Percentiles rank a stretch among this genome's conserved stretches.
phyloP scores from a whole-genome alignment of 2,329 filamentous ascomycete species.

The Colletotrichum sidae region DNA sequence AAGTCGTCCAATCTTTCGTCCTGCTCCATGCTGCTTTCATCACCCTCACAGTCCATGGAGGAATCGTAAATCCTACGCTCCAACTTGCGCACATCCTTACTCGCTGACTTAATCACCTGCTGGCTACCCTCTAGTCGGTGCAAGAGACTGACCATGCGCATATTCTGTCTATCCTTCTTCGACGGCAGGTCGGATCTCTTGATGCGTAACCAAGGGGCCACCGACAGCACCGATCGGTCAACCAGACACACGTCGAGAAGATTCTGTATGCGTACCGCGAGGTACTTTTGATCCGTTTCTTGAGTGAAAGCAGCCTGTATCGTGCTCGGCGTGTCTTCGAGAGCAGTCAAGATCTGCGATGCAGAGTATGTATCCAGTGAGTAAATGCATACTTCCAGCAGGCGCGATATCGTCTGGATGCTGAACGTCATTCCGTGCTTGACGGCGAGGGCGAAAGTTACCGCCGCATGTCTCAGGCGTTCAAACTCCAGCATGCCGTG shows the following conservation, averaged over 20 bases:
- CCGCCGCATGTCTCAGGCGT: conserved; percentile 56
- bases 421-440: conserved; percentile 48
- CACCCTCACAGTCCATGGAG: too few species aligned
- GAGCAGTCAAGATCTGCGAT: neutral
- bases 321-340: conserved; percentile 1
- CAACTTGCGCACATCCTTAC: too few species aligned
- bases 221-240: neutral
- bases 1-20: too few species aligned
- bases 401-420: conserved; percentile 46
- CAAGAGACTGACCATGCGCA: conserved; percentile 7
- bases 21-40: too few species aligned
- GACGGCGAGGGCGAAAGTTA: conserved; percentile 55
- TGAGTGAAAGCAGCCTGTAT: neutral
- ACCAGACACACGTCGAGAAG: conserved; percentile 25
- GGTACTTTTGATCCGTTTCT: conserved; percentile 9
- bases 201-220: conserved; percentile 5
- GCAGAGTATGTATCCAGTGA: conserved; percentile 22
- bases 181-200: neutral
- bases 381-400: conserved; percentile 56
- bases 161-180: neutral
- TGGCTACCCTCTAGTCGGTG: neutral
- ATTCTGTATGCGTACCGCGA: conserved; percentile 21
- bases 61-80: too few species aligned
- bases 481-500: conserved; percentile 61
- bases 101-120: too few species aligned